Evolutionary conservation across 2,329 filamentous ascomycete species (phyloP).

Genomic region (Calonectria fujianensis): DNA sequence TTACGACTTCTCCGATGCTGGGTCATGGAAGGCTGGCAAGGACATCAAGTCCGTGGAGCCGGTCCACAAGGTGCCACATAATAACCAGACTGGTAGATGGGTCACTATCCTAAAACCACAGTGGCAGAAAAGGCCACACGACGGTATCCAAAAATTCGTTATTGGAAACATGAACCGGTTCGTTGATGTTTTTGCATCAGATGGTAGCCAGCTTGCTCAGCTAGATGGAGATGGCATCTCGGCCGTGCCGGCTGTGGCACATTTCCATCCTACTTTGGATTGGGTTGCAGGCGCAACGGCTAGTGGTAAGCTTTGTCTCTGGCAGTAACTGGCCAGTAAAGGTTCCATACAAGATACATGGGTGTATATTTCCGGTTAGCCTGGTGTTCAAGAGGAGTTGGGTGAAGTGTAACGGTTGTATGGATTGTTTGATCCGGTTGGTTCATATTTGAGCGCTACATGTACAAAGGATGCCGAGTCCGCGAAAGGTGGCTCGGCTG

Average conservation of each 20-base stretch:
- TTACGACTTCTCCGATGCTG: conserved; percentile 82
- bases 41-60: conserved; percentile 82
- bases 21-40: conserved; percentile 75
- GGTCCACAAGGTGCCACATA: conserved; percentile 82
- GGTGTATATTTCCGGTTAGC: conserved; percentile 4
- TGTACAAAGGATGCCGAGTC: neutral
- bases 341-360: neutral
- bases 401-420: conserved; percentile 1
- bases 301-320: conserved; percentile 93
- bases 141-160: conserved; percentile 89
- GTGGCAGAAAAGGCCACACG: conserved; percentile 88
- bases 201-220: conserved; percentile 92
- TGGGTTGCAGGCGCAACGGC: conserved; percentile 96
- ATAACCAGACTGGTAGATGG: conserved; percentile 97
- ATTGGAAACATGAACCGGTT: conserved; percentile 99
- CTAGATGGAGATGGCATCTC: conserved; percentile 92
- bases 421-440: conserved; percentile 14
- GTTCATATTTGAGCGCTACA: neutral
- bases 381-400: conserved; percentile 23
- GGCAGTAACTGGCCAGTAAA: conserved; percentile 75
- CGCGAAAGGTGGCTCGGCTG: conserved; percentile 9
- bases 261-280: conserved; percentile 89
- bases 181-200: conserved; percentile 89
- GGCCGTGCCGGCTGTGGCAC: conserved; percentile 93
- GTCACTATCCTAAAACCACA: conserved; percentile 89